These are phyloP conservation scores for Flaveria linearis DNA, from an alignment of 129 eudicot species.

Conservation along the genomic window DNA sequence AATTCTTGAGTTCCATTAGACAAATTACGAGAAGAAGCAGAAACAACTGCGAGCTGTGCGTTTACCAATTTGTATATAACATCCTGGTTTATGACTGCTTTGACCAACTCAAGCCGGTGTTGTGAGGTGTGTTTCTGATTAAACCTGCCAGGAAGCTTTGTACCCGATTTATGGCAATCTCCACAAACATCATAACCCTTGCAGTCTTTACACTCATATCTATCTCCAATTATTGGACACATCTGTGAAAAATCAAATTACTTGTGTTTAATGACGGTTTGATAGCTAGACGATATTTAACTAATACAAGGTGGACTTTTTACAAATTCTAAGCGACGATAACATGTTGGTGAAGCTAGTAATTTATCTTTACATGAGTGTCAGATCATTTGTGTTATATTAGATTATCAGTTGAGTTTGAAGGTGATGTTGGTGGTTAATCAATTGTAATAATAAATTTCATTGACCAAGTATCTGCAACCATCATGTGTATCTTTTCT, in stretches of 20 bases:
- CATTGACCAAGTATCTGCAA: background rate
- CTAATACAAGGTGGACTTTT: background rate
- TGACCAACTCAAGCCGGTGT: conserved; percentile 55
- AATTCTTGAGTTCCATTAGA: conserved; percentile 23
- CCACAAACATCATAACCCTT: conserved; percentile 69
- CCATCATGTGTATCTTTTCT: too few species aligned
- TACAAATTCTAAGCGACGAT: background rate
- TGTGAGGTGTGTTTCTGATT: conserved; percentile 77
- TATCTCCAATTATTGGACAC: conserved; percentile 68
- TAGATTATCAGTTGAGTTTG: background rate
- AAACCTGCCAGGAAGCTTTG: conserved; percentile 77
- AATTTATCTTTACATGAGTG: background rate
- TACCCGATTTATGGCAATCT: conserved; percentile 56
- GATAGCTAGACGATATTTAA: background rate
- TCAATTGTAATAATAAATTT: background rate
- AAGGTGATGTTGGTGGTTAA: background rate
- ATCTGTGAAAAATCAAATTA: conserved; percentile 45
- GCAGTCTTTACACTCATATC: conserved; percentile 77
- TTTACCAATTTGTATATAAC: conserved; percentile 44
- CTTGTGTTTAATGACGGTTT: background rate
- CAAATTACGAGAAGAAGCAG: conserved; percentile 34
- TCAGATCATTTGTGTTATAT: background rate
- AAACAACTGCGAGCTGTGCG: conserved; percentile 41
- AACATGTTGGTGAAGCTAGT: background rate
- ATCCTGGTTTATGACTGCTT: conserved; percentile 31